Evolutionary conservation across 2,329 filamentous ascomycete genomes (phyloP).

Genomic region (Hypomyces perniciosus): DNA sequence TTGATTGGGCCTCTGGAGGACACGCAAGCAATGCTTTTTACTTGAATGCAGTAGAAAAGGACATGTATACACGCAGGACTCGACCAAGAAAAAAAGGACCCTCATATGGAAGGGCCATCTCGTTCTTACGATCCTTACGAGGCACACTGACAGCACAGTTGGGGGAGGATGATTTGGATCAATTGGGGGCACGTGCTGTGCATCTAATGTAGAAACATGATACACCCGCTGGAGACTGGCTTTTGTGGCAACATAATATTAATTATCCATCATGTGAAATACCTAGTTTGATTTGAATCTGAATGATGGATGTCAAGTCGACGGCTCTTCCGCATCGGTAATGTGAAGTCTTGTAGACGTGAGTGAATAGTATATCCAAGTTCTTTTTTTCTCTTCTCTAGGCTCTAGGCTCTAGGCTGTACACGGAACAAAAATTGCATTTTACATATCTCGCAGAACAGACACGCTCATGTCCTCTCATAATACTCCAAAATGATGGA

Average conservation of each 20-base stretch:
- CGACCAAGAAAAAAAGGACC: conserved; percentile 9
- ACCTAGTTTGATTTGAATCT: not conserved
- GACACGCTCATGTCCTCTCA: not conserved
- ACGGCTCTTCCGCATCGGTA: no score
- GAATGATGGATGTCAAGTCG: not conserved
- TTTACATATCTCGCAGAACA: not conserved
- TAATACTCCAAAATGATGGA: no score
- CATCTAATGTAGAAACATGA: conserved; percentile 1
- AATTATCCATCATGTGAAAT: conserved; percentile 8
- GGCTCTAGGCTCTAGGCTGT: not conserved
- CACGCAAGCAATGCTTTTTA: conserved; percentile 3
- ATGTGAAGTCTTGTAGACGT: no score
- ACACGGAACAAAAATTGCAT: not conserved
- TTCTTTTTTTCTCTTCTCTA: not conserved
- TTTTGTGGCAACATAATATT: conserved; percentile 9
- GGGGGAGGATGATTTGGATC: conserved; percentile 18
- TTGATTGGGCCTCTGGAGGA: conserved; percentile 1
- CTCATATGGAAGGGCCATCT: conserved; percentile 22
- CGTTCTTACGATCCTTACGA: conserved; percentile 57
- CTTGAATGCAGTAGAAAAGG: conserved; percentile 1
- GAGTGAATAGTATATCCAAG: no score
- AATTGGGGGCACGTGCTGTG: not conserved
- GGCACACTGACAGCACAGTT: conserved; percentile 17
- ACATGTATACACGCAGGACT: conserved; percentile 16
- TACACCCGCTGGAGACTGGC: conserved; percentile 3